phyloP scores from a whole-genome alignment of 164 flowering plant species.

The Annona squamosa region DNA sequence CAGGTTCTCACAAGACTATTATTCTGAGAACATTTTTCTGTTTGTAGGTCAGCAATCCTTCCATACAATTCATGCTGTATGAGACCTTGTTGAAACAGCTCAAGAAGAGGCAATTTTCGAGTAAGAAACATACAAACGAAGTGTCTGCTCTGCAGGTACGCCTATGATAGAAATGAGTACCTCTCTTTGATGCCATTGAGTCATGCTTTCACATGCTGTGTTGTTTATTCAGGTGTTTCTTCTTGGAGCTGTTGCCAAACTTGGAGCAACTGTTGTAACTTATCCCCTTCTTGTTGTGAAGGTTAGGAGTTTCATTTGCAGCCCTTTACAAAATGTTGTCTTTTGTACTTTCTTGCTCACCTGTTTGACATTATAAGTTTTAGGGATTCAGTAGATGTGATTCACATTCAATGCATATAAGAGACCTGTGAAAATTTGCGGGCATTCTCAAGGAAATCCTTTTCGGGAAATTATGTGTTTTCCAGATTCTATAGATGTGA shows the following conservation, averaged over 20 bases:
- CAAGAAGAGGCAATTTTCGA: slow-evolving; percentile 46
- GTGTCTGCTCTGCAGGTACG: slow-evolving; percentile 82
- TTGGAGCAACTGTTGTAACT: slow-evolving; percentile 92
- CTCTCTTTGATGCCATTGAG: neutral
- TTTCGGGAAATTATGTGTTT: too few relatives aligned
- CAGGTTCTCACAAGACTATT: neutral
- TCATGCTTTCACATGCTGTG: neutral
- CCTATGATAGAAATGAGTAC: neutral
- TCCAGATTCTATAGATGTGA: too few relatives aligned
- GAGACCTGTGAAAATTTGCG: too few relatives aligned
- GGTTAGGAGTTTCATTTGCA: slow-evolving; percentile 30
- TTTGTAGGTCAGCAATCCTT: slow-evolving; percentile 89
- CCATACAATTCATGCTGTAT: slow-evolving; percentile 92
- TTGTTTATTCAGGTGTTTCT: slow-evolving; percentile 54
- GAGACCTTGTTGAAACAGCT: slow-evolving; percentile 86
- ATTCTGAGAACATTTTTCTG: slow-evolving; percentile 15
- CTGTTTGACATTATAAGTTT: too few relatives aligned
- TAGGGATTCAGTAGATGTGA: too few relatives aligned
- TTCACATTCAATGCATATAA: too few relatives aligned
- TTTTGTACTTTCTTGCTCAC: too few relatives aligned
- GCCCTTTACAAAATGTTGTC: neutral
- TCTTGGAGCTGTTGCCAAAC: slow-evolving; percentile 95
- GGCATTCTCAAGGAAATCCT: too few relatives aligned
- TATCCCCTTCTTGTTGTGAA: slow-evolving; percentile 97
- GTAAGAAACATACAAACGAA: slow-evolving; percentile 35